phyloP scores from a whole-genome alignment of 225 moss, liverwort and hornwort species.

The Neckera pumila region DNA sequence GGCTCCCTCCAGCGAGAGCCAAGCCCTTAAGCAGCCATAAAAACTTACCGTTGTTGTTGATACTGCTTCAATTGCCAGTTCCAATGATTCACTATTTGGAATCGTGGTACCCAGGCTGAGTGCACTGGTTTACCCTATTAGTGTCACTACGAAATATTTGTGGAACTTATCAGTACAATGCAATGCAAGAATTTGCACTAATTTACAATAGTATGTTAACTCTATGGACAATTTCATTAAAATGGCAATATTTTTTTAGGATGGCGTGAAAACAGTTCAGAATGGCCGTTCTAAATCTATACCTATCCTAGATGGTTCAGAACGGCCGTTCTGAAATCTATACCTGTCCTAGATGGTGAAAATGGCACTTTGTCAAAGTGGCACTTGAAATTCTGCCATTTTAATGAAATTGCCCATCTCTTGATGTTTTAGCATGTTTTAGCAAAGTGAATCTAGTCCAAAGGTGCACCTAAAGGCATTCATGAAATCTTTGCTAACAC shows the following conservation, averaged over 20 bases:
- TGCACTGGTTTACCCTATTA: too few relatives aligned
- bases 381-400: too few relatives aligned
- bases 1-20: background rate
- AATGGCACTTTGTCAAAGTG: too few relatives aligned
- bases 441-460: background rate
- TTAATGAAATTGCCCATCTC: too few relatives aligned
- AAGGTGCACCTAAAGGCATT: background rate
- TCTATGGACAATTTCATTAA: too few relatives aligned
- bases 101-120: background rate
- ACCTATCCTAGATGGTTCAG: too few relatives aligned
- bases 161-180: background rate
- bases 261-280: too few relatives aligned
- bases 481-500: background rate
- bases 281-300: too few relatives aligned
- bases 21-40: background rate
- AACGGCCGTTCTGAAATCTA: too few relatives aligned
- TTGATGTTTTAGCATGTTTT: background rate
- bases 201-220: background rate
- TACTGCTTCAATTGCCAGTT: background rate
- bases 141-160: background rate
- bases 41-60: background rate
- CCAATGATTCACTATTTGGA: background rate
- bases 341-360: too few relatives aligned
- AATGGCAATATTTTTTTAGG: too few relatives aligned
- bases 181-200: background rate